Conservation (phyloP, 805 yeast species). For the Yarrowia porcina region DNA sequence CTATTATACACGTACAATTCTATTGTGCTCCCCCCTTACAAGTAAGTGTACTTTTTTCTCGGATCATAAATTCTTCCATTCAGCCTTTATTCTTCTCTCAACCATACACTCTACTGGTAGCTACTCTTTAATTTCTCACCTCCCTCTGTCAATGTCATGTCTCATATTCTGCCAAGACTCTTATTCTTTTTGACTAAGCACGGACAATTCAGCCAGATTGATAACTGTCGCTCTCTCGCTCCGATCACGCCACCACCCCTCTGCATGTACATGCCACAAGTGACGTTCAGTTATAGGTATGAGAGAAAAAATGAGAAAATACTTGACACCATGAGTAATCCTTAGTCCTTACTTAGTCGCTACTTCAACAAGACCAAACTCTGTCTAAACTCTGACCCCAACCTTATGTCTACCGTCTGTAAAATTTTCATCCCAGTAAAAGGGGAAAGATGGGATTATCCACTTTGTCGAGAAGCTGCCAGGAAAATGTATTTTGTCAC, state of each 20-base stretch:
- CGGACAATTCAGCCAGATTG: not conserved
- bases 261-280: not conserved
- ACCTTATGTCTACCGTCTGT: not conserved
- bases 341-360: not conserved
- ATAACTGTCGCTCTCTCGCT: not conserved
- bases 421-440: not conserved
- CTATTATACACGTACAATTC: too few species aligned
- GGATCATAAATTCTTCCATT: not conserved
- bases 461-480: not conserved
- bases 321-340: not conserved
- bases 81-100: not conserved
- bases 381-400: not conserved
- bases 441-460: too few species aligned
- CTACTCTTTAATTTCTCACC: not conserved
- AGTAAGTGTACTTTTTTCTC: not conserved
- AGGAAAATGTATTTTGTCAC: not conserved
- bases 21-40: too few species aligned
- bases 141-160: not conserved
- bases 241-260: not conserved
- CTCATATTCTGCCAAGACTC: too few species aligned
- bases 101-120: too few species aligned
- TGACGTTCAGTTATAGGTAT: not conserved
- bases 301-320: not conserved
- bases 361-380: not conserved
- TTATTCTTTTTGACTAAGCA: not conserved